Evolutionary conservation across 2,329 filamentous ascomycete species (phyloP), one percentile per base, ranked within the genome.

Genomic region (Graphium sp.): DNA sequence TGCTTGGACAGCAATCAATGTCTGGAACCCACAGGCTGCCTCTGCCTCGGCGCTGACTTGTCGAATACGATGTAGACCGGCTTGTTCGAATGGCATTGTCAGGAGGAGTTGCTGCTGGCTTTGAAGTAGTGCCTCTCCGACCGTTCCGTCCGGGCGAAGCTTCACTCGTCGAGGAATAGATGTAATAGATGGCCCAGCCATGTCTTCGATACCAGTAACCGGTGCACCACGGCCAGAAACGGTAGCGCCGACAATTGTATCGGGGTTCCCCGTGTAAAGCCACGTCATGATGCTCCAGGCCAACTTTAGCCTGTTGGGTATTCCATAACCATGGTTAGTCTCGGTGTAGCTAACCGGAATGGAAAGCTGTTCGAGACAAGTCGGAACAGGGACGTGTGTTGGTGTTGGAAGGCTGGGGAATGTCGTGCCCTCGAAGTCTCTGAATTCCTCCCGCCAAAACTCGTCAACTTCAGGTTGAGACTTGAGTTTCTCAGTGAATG

Each of bases 161-260:
- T 18, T 23, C 3, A 44, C 26, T 9, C 44, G 35, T 2, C 46
- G 26, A 5, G 47, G 47, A 0, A 51, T 35, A 4, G 45, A 47
- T 10, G 42, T 39, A 16, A 52, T 44, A 1, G 42, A 42, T 3
- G 48, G 45, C 2, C 45, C 49, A 4, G 38, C 29, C 6, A 49
- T 41, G 2, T 35, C 31, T 5, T 42, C 39, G 1, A 51, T 37
- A 6, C 40, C 42, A 2, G 26, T 19, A 2, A 52, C 29, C 2
- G 39, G 34, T 4, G 42, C 39, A 6, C 43, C 36, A 2, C 48
- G 42, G 7, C 49, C 48, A 2, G 42, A 44, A 2, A 45, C 30
- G 1, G 42, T 41, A 5, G 35, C 36, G 2, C 43, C 45, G 22
- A 48, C 49, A 1, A 39, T 18, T 0, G 48, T 33, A 26, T 42